Evolutionary conservation across 225 moss, liverwort and hornwort genomes (phyloP).

Genomic region (Sphagnum contortum): DNA sequence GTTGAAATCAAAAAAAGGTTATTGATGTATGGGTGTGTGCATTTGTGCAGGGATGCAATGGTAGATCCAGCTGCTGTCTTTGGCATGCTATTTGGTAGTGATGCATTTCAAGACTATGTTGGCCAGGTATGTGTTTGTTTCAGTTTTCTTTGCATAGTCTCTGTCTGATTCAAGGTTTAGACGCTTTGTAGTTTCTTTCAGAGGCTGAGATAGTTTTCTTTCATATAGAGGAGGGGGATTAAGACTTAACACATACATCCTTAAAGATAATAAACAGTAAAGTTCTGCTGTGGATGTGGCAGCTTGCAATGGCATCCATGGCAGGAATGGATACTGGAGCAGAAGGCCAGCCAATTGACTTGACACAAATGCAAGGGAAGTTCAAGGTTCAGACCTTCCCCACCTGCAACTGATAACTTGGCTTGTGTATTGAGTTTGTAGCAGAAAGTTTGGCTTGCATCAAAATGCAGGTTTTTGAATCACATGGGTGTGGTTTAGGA

Average conservation of each 20-base stretch:
- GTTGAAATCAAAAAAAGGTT: too few relatives aligned
- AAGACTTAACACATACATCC: neutral
- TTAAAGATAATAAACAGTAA: neutral
- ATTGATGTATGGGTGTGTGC: neutral
- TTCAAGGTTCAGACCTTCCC: slow-evolving; percentile 29
- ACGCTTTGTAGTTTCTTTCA: neutral
- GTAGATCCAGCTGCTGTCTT: slow-evolving; percentile 79
- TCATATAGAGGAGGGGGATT: neutral
- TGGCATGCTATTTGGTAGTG: slow-evolving; percentile 90
- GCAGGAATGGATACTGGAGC: slow-evolving; percentile 37
- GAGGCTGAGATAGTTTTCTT: neutral
- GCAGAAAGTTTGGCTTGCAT: neutral
- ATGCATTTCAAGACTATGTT: slow-evolving; percentile 65
- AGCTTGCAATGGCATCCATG: slow-evolving; percentile 65
- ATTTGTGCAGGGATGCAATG: slow-evolving; percentile 57
- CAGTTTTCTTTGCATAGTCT: neutral
- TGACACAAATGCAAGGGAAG: slow-evolving; percentile 23
- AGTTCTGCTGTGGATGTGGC: slow-evolving; percentile 1
- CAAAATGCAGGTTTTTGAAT: too few relatives aligned
- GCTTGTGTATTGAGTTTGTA: neutral
- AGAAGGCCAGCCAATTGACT: slow-evolving; percentile 37
- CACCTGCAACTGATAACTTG: neutral
- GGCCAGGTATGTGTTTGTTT: slow-evolving; percentile 31
- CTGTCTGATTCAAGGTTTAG: neutral
- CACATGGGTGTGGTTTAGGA: too few relatives aligned